Evolutionary conservation across 2,329 filamentous ascomycete genomes (phyloP).

Genomic region (Dendryphion nanum): DNA sequence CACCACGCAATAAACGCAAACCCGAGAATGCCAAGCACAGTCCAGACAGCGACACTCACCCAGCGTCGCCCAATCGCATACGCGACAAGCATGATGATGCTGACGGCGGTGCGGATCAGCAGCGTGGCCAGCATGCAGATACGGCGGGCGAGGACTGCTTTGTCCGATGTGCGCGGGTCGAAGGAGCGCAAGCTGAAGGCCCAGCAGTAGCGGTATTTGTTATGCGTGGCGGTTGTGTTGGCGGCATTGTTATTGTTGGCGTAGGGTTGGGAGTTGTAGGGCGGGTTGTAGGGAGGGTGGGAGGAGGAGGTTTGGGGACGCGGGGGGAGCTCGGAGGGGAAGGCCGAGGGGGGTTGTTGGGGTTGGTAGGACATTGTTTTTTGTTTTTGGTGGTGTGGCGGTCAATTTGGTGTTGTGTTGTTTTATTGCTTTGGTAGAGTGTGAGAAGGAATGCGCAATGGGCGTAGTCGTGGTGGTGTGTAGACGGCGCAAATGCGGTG

Average conservation of each 20-base stretch:
- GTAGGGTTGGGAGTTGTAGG: neutral
- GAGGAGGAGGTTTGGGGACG: neutral
- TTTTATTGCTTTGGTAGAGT: no score
- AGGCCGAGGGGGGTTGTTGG: neutral
- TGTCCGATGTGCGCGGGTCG: neutral
- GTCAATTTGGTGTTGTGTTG: no score
- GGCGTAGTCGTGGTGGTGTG: no score
- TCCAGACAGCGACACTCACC: neutral
- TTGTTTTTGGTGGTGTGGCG: conserved; percentile 1
- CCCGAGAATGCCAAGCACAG: neutral
- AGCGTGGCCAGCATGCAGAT: neutral
- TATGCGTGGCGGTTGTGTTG: neutral
- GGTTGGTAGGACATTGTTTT: neutral
- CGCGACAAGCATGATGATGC: neutral
- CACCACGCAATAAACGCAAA: neutral
- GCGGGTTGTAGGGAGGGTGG: neutral
- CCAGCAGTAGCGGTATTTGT: neutral
- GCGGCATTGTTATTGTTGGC: neutral
- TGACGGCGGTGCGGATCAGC: neutral
- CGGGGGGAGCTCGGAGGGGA: neutral
- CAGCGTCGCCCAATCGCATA: neutral
- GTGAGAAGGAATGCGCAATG: no score
- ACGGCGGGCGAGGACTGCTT: neutral
- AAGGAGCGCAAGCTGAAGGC: neutral
- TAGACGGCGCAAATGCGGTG: no score